These are phyloP conservation scores for Clarireedia paspali DNA, from an alignment of 2,329 filamentous ascomycete species.

Conservation along the genomic window DNA sequence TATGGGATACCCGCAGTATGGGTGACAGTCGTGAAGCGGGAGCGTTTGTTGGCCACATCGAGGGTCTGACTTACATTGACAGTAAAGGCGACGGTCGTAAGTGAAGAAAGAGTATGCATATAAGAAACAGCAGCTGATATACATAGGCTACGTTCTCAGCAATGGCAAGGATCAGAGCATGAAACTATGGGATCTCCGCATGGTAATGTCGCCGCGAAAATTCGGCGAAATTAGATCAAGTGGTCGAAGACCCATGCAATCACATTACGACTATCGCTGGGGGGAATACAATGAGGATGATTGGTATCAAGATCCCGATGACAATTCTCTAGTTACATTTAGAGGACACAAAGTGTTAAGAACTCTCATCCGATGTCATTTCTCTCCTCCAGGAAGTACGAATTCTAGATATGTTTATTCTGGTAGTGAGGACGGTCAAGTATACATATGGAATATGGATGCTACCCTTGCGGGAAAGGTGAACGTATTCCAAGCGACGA, in stretches of 20 bases:
- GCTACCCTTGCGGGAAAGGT: slow-evolving; percentile 73
- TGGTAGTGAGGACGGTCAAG: slow-evolving; percentile 80
- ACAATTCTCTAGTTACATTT: slow-evolving; percentile 91
- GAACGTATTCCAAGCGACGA: slow-evolving; percentile 67
- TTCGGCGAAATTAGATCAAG: slow-evolving; percentile 50
- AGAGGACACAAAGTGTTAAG: slow-evolving; percentile 81
- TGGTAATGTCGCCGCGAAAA: slow-evolving; percentile 69
- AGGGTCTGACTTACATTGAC: slow-evolving; percentile 62
- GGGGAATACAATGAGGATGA: slow-evolving; percentile 55
- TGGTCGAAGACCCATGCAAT: slow-evolving; percentile 41
- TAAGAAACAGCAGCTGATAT: background rate
- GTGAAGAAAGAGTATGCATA: slow-evolving; percentile 11
- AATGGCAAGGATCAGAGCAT: slow-evolving; percentile 96
- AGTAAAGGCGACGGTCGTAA: slow-evolving; percentile 59
- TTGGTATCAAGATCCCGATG: slow-evolving; percentile 68
- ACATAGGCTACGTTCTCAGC: slow-evolving; percentile 65
- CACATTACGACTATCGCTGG: slow-evolving; percentile 69
- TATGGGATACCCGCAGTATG: slow-evolving; percentile 93
- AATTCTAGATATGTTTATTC: slow-evolving; percentile 91
- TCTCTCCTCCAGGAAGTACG: slow-evolving; percentile 78
- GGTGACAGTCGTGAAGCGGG: slow-evolving; percentile 68
- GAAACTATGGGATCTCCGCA: slow-evolving; percentile 93
- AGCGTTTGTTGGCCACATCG: slow-evolving; percentile 58
- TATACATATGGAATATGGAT: slow-evolving; percentile 91
- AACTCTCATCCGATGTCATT: slow-evolving; percentile 91